These are phyloP conservation scores for Dictyostelium capitatum DNA, from an alignment of 78 protist species.

Conservation along the genomic window DNA sequence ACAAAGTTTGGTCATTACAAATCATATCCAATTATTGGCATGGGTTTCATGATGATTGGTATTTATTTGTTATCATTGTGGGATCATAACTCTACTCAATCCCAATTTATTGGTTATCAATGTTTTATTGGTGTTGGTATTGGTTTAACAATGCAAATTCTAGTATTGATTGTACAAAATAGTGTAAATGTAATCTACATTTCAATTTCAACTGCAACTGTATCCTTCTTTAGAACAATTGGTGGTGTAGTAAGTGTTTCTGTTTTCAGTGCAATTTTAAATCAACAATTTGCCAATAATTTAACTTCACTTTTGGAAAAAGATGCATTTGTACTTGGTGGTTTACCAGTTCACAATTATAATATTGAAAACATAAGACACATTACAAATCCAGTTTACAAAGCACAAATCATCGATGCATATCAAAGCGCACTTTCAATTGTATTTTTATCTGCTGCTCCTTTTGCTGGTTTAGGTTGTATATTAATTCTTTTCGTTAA, in stretches of 20 bases:
- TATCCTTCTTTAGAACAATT: slow-evolving; percentile 75
- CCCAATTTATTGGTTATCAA: slow-evolving; percentile 53
- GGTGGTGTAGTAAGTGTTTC: slow-evolving; percentile 83
- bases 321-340: slow-evolving; percentile 3
- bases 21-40: slow-evolving; percentile 64
- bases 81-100: slow-evolving; percentile 33
- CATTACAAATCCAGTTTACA: neutral
- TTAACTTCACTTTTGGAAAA: neutral
- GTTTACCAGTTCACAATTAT: neutral
- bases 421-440: slow-evolving; percentile 30
- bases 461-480: slow-evolving; percentile 60
- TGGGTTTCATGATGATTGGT: slow-evolving; percentile 37
- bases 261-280: slow-evolving; percentile 65
- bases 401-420: slow-evolving; percentile 1
- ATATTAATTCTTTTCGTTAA: slow-evolving; percentile 26
- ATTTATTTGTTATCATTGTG: slow-evolving; percentile 29
- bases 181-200: slow-evolving; percentile 42
- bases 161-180: slow-evolving; percentile 72
- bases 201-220: slow-evolving; percentile 71
- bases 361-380: neutral
- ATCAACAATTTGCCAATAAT: slow-evolving; percentile 30
- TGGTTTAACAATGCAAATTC: slow-evolving; percentile 81
- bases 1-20: slow-evolving; percentile 69
- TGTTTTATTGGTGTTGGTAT: slow-evolving; percentile 72
- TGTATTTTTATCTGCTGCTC: slow-evolving; percentile 61